Evolutionary conservation across 164 flowering plant genomes (phyloP).

Genomic region (Vitis riparia): DNA sequence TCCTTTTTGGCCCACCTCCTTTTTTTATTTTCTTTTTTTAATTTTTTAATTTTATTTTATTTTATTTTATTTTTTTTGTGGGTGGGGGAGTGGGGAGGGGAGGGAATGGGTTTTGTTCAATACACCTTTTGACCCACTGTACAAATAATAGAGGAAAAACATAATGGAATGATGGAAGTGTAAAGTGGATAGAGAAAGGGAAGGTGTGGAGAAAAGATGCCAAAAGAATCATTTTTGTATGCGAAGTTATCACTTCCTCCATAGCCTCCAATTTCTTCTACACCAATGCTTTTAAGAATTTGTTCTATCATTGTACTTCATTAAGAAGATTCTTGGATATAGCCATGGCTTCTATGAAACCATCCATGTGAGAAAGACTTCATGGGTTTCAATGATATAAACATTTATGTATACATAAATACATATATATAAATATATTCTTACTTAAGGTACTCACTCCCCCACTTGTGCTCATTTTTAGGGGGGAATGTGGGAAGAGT

Average conservation of each 20-base stretch:
- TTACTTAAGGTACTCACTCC: background rate
- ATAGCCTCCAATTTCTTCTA: constrained; percentile 9
- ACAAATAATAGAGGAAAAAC: background rate
- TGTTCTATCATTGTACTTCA: background rate
- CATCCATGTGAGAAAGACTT: background rate
- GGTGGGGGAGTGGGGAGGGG: too few species aligned
- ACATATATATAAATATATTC: too few species aligned
- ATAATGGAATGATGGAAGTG: background rate
- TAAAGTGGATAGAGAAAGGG: constrained; percentile 4
- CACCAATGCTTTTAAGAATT: constrained; percentile 15
- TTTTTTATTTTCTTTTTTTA: background rate
- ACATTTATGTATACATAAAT: too few species aligned
- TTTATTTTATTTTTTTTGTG: background rate
- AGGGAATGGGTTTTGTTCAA: background rate
- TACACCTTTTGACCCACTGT: background rate
- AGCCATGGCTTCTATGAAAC: background rate
- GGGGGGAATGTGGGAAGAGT: constrained; percentile 1
- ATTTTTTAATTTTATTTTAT: too few species aligned
- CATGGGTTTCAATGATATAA: too few species aligned
- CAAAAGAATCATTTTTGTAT: constrained; percentile 3
- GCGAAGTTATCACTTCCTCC: too few species aligned
- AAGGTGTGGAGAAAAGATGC: constrained; percentile 21
- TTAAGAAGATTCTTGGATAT: constrained; percentile 6
- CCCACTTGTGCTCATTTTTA: background rate
- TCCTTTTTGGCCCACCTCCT: constrained; percentile 5